These are phyloP conservation scores for Byssothecium circinans DNA, from an alignment of 2,329 filamentous ascomycete genomes.

Conservation along the genomic window DNA sequence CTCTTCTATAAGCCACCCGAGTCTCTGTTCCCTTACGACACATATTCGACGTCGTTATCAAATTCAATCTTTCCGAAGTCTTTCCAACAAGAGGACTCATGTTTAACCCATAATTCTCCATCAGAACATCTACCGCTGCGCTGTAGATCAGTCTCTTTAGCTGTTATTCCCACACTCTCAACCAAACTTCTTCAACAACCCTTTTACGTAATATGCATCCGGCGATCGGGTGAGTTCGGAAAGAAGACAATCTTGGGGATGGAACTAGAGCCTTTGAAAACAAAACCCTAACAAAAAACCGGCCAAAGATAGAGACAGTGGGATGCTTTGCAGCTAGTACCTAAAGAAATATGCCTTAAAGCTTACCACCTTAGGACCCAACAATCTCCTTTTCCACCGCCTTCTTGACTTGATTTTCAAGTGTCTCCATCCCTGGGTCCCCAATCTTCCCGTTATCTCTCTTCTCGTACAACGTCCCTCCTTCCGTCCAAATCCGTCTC, in stretches of 20 bases:
- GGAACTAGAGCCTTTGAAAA: conserved; percentile 6
- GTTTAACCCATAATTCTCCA: too few relatives aligned
- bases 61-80: too few relatives aligned
- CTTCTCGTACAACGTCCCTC: conserved; percentile 69
- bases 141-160: too few relatives aligned
- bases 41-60: too few relatives aligned
- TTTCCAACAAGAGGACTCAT: too few relatives aligned
- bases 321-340: too few relatives aligned
- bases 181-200: not conserved
- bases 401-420: conserved; percentile 52
- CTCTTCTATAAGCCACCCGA: too few relatives aligned
- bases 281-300: not conserved
- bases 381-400: conserved; percentile 11
- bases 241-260: conserved; percentile 14
- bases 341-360: not conserved
- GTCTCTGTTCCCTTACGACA: too few relatives aligned
- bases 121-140: too few relatives aligned
- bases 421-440: conserved; percentile 55
- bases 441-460: conserved; percentile 65
- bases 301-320: not conserved
- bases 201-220: not conserved
- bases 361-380: conserved; percentile 1
- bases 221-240: conserved; percentile 14
- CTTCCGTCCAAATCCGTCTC: conserved; percentile 71
- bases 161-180: not conserved